Percentiles rank a stretch among this genome's conserved stretches.
Conservation (phyloP, 768 basidiomycete species). For the Calocera cornea region DNA sequence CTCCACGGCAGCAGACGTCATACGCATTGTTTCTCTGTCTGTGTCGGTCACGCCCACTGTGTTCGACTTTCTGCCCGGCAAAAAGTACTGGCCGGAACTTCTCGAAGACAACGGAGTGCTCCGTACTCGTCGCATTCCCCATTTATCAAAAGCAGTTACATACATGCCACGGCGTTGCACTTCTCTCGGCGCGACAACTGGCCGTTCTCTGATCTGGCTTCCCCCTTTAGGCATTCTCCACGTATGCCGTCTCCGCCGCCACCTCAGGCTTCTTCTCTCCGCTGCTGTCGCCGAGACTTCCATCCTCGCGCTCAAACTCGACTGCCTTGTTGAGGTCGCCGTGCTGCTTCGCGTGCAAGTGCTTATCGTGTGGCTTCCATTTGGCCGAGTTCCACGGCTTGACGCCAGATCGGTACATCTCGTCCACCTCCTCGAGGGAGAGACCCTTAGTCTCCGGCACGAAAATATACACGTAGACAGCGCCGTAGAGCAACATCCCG, state of each 20-base stretch:
- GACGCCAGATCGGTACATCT: constrained; percentile 54
- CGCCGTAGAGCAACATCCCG: constrained; percentile 56
- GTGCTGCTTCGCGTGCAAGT: not conserved
- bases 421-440: constrained; percentile 64
- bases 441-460: constrained; percentile 75
- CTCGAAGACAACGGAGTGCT: too few relatives aligned
- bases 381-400: constrained; percentile 49
- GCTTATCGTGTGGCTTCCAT: constrained; percentile 39
- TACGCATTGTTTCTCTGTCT: too few relatives aligned
- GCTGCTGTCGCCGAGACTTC: not conserved
- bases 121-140: too few relatives aligned
- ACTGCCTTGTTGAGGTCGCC: not conserved
- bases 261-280: not conserved
- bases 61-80: too few relatives aligned
- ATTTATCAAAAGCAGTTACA: too few relatives aligned
- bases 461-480: constrained; percentile 57
- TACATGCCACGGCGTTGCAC: too few relatives aligned
- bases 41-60: too few relatives aligned
- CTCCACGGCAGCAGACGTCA: too few relatives aligned
- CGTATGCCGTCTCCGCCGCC: not conserved
- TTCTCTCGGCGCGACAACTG: too few relatives aligned
- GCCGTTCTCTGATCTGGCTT: too few relatives aligned
- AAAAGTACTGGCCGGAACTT: too few relatives aligned
- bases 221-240: not conserved
- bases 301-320: not conserved